Evolutionary conservation across 2,329 filamentous ascomycete species (phyloP), one percentile per base, ranked within the genome.

Genomic region (Zymoseptoria tritici): DNA sequence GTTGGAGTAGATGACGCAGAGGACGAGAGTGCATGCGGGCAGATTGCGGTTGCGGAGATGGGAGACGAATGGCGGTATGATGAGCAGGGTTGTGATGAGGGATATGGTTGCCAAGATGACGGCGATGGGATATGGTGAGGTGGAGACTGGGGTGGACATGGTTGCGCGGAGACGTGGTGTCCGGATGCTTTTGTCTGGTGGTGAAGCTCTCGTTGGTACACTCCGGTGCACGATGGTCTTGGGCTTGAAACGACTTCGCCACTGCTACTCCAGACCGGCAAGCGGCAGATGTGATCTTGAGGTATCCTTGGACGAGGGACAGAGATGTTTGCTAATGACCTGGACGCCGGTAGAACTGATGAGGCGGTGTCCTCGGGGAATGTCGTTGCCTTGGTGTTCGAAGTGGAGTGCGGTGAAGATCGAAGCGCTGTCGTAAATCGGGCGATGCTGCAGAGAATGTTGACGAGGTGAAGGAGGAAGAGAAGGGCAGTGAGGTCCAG

Each of bases 21-120:
- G 68, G 54, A 86, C 79, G 42, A 88, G 76, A 29, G 78, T 80
- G 19, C 79, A 78, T 6, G 84, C 81, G 11, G 84, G 79, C 56
- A 86, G 74, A 70, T 89, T 89, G 59, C 78, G 77, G 64, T 85
- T 83, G 56, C 78, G 78, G 60, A 79, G 75, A 70, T 89, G 86
- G 76, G 85, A 83, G 57, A 80, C 69, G 57, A 88, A 71, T 2
- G 86, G 83, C 6, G 83, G 77, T 42, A 83, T 75, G 66, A 80
- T 79, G 55, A 86, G 73, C 21, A 84, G 62, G 52, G 82, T 74
- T 16, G 81, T 72, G 22, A 84, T 63, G 20, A 79, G 71, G 16
- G 81, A 77, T 22, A 85, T 71, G 13, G 77, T 64, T 1, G 82
- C 79, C 42, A 86, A 71, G 52, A 75, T 31, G 49, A 79, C 67